Evolutionary conservation across 768 basidiomycete species (phyloP).

Genomic region (Leccinellum albellum): DNA sequence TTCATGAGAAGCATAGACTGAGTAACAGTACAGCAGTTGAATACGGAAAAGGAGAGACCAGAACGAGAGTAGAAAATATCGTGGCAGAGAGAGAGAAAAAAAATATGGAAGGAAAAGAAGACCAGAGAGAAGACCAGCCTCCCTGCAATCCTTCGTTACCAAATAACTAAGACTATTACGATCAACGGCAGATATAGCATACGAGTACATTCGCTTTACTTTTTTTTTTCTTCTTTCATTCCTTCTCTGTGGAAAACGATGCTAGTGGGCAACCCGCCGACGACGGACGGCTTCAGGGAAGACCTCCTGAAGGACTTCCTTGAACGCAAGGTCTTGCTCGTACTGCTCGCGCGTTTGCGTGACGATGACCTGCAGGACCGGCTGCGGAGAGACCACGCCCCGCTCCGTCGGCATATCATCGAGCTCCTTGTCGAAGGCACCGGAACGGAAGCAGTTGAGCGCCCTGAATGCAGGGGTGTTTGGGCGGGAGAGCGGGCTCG

Average conservation of each 20-base stretch:
- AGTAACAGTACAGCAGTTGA: background rate
- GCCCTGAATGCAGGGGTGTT: slow-evolving; percentile 23
- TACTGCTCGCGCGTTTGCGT: slow-evolving; percentile 33
- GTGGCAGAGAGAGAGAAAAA: background rate
- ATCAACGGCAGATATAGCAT: background rate
- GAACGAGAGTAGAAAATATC: background rate
- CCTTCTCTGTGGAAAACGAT: background rate
- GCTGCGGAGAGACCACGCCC: slow-evolving; percentile 9
- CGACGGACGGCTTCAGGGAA: slow-evolving; percentile 26
- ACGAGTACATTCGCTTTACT: background rate
- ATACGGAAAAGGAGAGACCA: background rate
- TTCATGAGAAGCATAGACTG: background rate
- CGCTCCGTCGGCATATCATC: slow-evolving; percentile 26
- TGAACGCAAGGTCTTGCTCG: slow-evolving; percentile 32
- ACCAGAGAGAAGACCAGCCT: slow-evolving; percentile 15
- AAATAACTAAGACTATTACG: slow-evolving; percentile 22
- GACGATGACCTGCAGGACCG: slow-evolving; percentile 32
- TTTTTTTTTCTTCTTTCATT: slow-evolving; percentile 11
- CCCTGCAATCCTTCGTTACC: slow-evolving; percentile 14
- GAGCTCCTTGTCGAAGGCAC: slow-evolving; percentile 31
- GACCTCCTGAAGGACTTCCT: slow-evolving; percentile 25
- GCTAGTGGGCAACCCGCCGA: slow-evolving; percentile 9
- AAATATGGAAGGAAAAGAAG: slow-evolving; percentile 5
- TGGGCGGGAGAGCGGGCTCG: slow-evolving; percentile 20
- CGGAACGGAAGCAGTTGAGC: slow-evolving; percentile 34